Evolutionary conservation across 2,329 filamentous ascomycete genomes (phyloP).

Genomic region (Pestalotiopsis sp.): DNA sequence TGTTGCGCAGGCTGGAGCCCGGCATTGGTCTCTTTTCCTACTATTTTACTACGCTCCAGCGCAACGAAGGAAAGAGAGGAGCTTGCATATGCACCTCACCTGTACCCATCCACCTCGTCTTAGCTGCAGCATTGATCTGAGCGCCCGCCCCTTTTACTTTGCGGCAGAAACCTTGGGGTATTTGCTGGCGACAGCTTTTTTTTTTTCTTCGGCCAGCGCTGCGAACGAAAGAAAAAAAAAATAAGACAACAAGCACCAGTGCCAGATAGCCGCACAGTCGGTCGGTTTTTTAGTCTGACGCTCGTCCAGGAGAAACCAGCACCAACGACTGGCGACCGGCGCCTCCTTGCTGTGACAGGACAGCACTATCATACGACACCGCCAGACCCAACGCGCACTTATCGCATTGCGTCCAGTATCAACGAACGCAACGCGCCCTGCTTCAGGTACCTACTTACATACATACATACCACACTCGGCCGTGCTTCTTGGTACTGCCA

Average conservation of each 20-base stretch:
- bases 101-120: not conserved
- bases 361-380: not conserved
- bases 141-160: constrained; percentile 9
- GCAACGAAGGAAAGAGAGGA: not conserved
- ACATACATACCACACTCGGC: not conserved
- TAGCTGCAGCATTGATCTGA: constrained; percentile 8
- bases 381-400: not conserved
- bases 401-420: not conserved
- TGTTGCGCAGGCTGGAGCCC: not conserved
- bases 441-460: not conserved
- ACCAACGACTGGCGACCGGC: not conserved
- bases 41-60: not conserved
- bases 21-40: not conserved
- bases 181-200: not conserved
- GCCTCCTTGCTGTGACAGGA: not conserved
- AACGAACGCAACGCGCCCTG: not conserved
- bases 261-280: not conserved
- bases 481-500: not conserved
- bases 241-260: not conserved
- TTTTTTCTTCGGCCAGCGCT: not conserved
- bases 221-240: not conserved
- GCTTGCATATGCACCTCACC: not conserved
- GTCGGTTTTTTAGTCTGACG: not conserved
- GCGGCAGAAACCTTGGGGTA: constrained; percentile 7
- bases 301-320: not conserved